Evolutionary conservation across 495 filamentous ascomycete species (phyloP).

Genomic region (Astrocystis sublimbata): DNA sequence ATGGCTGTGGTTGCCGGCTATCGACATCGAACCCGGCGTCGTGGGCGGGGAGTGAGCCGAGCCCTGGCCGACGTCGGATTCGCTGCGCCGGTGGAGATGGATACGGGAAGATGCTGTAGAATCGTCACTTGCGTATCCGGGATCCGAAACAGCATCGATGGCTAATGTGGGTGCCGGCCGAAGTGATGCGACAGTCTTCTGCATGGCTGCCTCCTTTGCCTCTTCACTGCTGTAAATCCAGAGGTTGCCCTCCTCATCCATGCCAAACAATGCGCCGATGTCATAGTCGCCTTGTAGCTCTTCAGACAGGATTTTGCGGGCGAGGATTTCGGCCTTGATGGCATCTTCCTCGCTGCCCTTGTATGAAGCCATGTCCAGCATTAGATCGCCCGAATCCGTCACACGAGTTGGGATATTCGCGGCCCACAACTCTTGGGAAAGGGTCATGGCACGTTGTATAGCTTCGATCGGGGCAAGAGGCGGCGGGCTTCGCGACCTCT

Average conservation of each 20-base stretch:
- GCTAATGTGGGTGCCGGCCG: conserved; percentile 52
- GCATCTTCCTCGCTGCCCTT: conserved; percentile 92
- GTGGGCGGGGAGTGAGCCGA: conserved; percentile 74
- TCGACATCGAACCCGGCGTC: conserved; percentile 62
- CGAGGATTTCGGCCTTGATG: conserved; percentile 84
- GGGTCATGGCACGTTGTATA: conserved; percentile 74
- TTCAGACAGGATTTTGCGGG: conserved; percentile 92
- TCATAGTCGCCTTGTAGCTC: conserved; percentile 95
- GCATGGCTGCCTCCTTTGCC: conserved; percentile 74
- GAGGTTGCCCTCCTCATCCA: conserved; percentile 91
- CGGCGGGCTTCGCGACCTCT: conserved; percentile 73
- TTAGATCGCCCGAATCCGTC: conserved; percentile 90
- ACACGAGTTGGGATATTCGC: conserved; percentile 93
- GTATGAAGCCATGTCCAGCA: conserved; percentile 97
- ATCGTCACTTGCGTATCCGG: conserved; percentile 86
- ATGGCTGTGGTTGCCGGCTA: conserved; percentile 65
- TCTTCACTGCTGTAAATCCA: conserved; percentile 99
- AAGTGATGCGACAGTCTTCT: conserved; percentile 47
- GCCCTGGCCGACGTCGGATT: conserved; percentile 68
- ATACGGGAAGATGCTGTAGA: conserved; percentile 37
- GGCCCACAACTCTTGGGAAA: conserved; percentile 82
- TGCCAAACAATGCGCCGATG: conserved; percentile 91
- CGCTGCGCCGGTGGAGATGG: conserved; percentile 51
- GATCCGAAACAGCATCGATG: conserved; percentile 82
- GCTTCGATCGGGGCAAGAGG: conserved; percentile 74